These are phyloP conservation scores for Tylopilus intermedius DNA, from an alignment of 768 basidiomycete genomes.

Conservation along the genomic window DNA sequence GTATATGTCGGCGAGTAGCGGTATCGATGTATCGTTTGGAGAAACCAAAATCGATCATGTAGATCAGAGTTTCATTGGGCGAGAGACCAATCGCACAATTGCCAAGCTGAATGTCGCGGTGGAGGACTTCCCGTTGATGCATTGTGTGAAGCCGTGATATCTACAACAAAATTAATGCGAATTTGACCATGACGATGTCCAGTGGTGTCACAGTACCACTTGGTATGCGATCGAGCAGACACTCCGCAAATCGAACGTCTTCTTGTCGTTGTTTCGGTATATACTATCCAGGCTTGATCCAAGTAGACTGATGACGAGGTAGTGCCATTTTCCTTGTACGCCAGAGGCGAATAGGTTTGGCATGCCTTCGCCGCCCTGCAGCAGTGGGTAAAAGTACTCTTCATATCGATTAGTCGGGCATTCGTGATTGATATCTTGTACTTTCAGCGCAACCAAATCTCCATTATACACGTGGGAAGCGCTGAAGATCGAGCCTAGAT, in stretches of 20 bases:
- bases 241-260: conserved; percentile 62
- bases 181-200: background rate
- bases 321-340: conserved; percentile 56
- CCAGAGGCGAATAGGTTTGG: conserved; percentile 65
- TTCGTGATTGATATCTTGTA: conserved; percentile 64
- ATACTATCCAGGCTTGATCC: conserved; percentile 65
- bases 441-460: conserved; percentile 66
- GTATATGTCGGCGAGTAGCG: conserved; percentile 60
- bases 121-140: conserved; percentile 68
- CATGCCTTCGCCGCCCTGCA: conserved; percentile 72
- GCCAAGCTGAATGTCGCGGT: conserved; percentile 76
- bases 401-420: conserved; percentile 77
- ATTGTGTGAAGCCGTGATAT: conserved; percentile 70
- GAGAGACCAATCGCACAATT: conserved; percentile 65
- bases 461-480: conserved; percentile 54
- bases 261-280: conserved; percentile 50
- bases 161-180: conserved; percentile 34
- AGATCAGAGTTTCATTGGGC: conserved; percentile 56
- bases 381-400: conserved; percentile 57
- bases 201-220: conserved; percentile 45
- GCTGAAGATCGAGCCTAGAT: conserved; percentile 64
- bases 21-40: conserved; percentile 74
- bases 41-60: conserved; percentile 86
- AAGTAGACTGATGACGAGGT: conserved; percentile 72
- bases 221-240: conserved; percentile 75